These are phyloP conservation scores for Amanita rimosa DNA, from an alignment of 768 basidiomycete genomes.

Conservation along the genomic window DNA sequence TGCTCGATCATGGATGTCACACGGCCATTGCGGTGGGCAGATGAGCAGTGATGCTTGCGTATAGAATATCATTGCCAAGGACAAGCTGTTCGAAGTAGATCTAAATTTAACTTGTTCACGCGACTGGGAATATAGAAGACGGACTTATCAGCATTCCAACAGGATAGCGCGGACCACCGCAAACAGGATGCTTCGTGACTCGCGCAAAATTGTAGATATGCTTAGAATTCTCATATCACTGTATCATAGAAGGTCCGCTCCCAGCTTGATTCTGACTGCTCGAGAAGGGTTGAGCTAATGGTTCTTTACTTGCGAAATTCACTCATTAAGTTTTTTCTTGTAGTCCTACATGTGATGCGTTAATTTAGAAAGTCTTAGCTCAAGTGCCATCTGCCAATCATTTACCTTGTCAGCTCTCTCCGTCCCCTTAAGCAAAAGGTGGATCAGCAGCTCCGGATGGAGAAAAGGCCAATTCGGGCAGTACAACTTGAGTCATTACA, in stretches of 20 bases:
- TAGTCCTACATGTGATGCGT: too few relatives aligned
- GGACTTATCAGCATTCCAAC: too few relatives aligned
- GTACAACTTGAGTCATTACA: too few relatives aligned
- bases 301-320: not conserved
- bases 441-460: too few relatives aligned
- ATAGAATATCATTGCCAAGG: not conserved
- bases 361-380: not conserved
- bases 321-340: too few relatives aligned
- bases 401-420: not conserved
- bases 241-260: too few relatives aligned
- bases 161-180: too few relatives aligned
- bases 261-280: too few relatives aligned
- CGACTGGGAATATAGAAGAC: too few relatives aligned
- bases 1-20: not conserved
- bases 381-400: not conserved
- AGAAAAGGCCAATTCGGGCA: too few relatives aligned
- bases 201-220: not conserved
- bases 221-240: not conserved
- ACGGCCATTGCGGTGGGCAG: not conserved
- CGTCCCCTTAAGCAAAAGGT: not conserved
- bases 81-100: not conserved
- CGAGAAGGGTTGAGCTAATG: not conserved
- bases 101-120: not conserved
- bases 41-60: not conserved
- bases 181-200: too few relatives aligned